phyloP scores from a whole-genome alignment of 106 monocot species.

The Alisma plantagoaquatica region DNA sequence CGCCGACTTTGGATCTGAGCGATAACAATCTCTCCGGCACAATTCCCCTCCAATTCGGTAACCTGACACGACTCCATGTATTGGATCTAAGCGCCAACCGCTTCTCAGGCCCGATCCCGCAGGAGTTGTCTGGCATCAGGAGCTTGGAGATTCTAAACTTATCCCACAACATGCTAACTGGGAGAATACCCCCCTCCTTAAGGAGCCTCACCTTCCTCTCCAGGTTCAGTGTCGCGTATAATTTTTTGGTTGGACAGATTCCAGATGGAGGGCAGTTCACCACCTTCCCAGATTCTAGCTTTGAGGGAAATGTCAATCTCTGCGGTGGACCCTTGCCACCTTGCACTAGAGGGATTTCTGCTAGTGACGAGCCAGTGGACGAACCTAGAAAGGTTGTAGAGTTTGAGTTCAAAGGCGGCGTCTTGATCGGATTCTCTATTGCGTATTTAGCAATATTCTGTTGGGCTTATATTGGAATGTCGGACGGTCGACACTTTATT shows the following conservation, averaged over 20 bases:
- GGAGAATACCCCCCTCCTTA: conserved; percentile 48
- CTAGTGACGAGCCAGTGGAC: too few relatives aligned
- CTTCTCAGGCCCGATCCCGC: conserved; percentile 48
- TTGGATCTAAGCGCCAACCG: conserved; percentile 46
- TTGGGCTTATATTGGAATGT: too few relatives aligned
- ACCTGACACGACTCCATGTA: conserved; percentile 35
- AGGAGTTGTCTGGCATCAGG: conserved; percentile 43
- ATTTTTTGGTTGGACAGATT: conserved; percentile 41
- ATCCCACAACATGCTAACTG: conserved; percentile 54
- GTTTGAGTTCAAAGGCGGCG: too few relatives aligned
- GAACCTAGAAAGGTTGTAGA: too few relatives aligned
- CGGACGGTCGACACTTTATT: too few relatives aligned
- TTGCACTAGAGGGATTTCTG: too few relatives aligned
- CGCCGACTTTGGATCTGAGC: conserved; percentile 47
- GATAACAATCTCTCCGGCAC: conserved; percentile 46
- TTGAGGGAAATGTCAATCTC: conserved; percentile 59
- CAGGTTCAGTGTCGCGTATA: conserved; percentile 53
- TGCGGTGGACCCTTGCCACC: conserved; percentile 21
- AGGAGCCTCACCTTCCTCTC: conserved; percentile 55
- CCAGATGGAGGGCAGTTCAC: conserved; percentile 64
- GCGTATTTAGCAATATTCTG: too few relatives aligned
- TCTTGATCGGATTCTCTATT: too few relatives aligned
- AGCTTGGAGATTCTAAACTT: conserved; percentile 55
- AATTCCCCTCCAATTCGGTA: conserved; percentile 36
- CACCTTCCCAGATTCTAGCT: conserved; percentile 36